Conservation (phyloP, 2,329 filamentous ascomycete genomes). For the Zymoseptoria passerinii region DNA sequence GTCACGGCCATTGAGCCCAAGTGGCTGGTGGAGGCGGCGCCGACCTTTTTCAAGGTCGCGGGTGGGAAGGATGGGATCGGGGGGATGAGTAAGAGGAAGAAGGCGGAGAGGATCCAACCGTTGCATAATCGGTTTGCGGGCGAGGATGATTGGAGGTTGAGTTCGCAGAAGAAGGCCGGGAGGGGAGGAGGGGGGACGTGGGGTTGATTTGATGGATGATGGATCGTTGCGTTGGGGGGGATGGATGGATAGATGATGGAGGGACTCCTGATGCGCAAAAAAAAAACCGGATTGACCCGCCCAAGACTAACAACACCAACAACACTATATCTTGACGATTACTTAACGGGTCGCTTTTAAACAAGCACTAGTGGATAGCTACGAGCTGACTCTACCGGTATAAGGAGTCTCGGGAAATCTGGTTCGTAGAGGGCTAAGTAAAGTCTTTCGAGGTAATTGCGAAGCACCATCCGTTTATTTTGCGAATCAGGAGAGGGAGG, state of each 20-base stretch:
- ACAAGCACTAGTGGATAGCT: too few species aligned
- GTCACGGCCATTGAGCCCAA: conserved; percentile 87
- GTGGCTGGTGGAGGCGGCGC: conserved; percentile 92
- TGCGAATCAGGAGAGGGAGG: too few species aligned
- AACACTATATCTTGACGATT: too few species aligned
- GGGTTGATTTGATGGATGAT: conserved; percentile 52
- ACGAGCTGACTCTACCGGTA: too few species aligned
- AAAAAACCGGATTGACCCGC: too few species aligned
- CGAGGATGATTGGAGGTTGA: conserved; percentile 92
- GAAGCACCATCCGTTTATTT: too few species aligned
- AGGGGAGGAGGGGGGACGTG: conserved; percentile 88
- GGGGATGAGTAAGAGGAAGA: conserved; percentile 52
- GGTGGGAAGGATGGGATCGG: conserved; percentile 81
- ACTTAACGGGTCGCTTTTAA: too few species aligned
- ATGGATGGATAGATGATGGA: background rate
- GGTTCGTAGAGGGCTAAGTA: too few species aligned
- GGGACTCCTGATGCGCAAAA: too few species aligned
- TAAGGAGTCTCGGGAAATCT: too few species aligned
- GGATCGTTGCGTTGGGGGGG: background rate
- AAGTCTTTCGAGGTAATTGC: too few species aligned
- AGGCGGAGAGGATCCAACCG: conserved; percentile 50
- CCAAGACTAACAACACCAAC: too few species aligned
- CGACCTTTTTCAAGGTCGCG: conserved; percentile 80
- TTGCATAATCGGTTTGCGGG: conserved; percentile 86
- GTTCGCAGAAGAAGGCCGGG: conserved; percentile 75